Conservation (phyloP, 2,329 filamentous ascomycete genomes). For the Alternaria burnsii region DNA sequence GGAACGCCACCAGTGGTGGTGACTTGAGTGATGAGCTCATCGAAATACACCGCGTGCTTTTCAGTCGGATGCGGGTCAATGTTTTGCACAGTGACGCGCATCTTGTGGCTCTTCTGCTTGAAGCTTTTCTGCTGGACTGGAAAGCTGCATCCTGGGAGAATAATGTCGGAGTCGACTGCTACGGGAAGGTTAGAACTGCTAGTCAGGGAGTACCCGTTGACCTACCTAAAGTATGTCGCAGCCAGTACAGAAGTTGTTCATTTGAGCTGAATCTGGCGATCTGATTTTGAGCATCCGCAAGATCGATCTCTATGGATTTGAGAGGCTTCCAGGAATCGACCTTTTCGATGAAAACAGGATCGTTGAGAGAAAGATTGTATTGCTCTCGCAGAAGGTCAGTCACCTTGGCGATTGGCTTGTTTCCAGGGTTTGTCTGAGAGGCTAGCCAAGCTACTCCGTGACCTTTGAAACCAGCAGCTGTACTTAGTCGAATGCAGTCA, state of each 20-base stretch:
- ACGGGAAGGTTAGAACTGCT: constrained; percentile 20
- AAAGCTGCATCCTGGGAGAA: constrained; percentile 75
- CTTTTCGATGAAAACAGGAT: constrained; percentile 65
- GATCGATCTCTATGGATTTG: constrained; percentile 39
- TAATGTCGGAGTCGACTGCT: constrained; percentile 69
- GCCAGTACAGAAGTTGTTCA: constrained; percentile 43
- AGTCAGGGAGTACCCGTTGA: background rate
- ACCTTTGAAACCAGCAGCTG: constrained; percentile 54
- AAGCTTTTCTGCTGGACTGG: constrained; percentile 62
- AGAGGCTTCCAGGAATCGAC: constrained; percentile 49
- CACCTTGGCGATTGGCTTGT: constrained; percentile 64
- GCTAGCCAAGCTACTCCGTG: constrained; percentile 71
- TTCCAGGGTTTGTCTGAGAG: constrained; percentile 52
- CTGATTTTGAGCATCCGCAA: constrained; percentile 29
- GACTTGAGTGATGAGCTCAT: constrained; percentile 35
- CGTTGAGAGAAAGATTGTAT: constrained; percentile 71
- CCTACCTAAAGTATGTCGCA: constrained; percentile 45
- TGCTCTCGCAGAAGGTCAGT: constrained; percentile 75
- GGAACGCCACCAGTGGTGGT: constrained; percentile 23
- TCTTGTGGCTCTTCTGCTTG: constrained; percentile 57
- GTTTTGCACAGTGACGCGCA: constrained; percentile 67
- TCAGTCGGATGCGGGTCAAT: constrained; percentile 57
- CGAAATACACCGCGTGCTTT: constrained; percentile 41
- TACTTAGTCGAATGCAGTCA: constrained; percentile 65
- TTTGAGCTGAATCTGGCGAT: constrained; percentile 31